Base-by-base conservation (phyloP, 2,329 filamentous ascomycete species). In the Penicillium fuscoglaucum region DNA sequence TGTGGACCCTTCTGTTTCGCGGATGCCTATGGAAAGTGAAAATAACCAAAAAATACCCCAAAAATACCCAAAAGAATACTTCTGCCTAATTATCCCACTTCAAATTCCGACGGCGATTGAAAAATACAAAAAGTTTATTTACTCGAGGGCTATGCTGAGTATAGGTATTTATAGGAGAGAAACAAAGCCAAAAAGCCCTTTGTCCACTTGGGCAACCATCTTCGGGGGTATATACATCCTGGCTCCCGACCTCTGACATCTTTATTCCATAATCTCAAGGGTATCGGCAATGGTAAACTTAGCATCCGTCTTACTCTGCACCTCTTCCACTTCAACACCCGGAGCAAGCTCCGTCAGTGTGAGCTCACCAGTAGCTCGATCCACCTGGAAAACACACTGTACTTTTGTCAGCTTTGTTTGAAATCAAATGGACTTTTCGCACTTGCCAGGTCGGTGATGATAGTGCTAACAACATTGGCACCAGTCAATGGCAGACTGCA, bases 381-480 rank as follows among this genome's bases (percentile, higher is more conserved):
- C 88, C 45, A 96, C 90, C 63, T 92, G 84, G 70, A 89, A 89
- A 0, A 89, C 87, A 66, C 82, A 83, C 82, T 93, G 72, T 9
- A 65, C 90, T 2, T 44, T 52, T 39, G 19, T 61, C 24, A 59
- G 57, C 31, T n/a, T 15, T 13, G 17, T 3, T 21, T 24, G 4
- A 7, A 6, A 55, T 21, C 9, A 3, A 37, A 24, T 13, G 7
- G 7, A 5, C 1, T 12, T 10, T 44, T n/a, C 44, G 9, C 6
- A 81, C 85, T 77, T 72, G 87, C 87, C 70, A 93, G 73, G 64
- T 95, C 87, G 0, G 87, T 90, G 57, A 90, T 89, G 58, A 90
- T 88, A 3, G 86, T 88, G 78, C 85, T 88, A 8, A 89, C 87
- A n/a, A 86, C 84, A 37, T 80, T 78, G 37, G 84, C 85, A 0